A percentile compares a stretch with the other conserved stretches of the same genome.
Evolutionary conservation across 345 rosid genomes (phyloP).

Genomic region (Corymbia maculata): DNA sequence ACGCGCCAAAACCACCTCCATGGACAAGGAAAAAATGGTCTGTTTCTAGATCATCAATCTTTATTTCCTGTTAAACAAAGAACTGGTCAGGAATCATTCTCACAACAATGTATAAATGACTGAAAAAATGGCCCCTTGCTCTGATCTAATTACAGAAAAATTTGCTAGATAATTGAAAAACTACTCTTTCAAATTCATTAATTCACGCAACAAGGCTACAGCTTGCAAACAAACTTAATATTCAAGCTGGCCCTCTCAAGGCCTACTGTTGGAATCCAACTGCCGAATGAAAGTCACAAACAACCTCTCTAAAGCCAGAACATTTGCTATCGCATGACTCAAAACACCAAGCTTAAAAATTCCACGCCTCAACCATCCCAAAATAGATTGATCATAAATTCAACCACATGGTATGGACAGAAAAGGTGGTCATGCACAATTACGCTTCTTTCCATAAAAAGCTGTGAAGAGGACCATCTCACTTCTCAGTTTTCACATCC

Average conservation of each 20-base stretch:
- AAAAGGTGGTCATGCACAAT: neutral
- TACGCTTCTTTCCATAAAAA: neutral
- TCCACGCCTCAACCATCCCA: neutral
- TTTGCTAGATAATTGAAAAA: neutral
- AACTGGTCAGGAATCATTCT: neutral
- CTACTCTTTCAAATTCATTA: neutral
- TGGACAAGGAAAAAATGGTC: slow-evolving; percentile 80
- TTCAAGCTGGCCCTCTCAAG: neutral
- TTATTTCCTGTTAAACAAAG: slow-evolving; percentile 39
- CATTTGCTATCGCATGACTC: neutral
- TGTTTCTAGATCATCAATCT: slow-evolving; percentile 75
- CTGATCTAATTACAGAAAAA: neutral
- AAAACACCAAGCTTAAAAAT: neutral
- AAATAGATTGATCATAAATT: neutral
- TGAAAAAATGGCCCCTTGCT: neutral
- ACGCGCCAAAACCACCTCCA: slow-evolving; percentile 98
- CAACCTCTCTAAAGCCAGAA: neutral
- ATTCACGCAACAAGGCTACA: neutral
- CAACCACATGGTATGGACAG: neutral
- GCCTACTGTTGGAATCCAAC: neutral
- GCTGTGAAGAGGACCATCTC: neutral
- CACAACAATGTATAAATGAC: neutral
- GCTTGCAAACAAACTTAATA: neutral
- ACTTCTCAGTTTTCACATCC: neutral
- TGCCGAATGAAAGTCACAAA: neutral